Conservation (phyloP, 352 stramenopile genomes). For the Plasmopara viticola region DNA sequence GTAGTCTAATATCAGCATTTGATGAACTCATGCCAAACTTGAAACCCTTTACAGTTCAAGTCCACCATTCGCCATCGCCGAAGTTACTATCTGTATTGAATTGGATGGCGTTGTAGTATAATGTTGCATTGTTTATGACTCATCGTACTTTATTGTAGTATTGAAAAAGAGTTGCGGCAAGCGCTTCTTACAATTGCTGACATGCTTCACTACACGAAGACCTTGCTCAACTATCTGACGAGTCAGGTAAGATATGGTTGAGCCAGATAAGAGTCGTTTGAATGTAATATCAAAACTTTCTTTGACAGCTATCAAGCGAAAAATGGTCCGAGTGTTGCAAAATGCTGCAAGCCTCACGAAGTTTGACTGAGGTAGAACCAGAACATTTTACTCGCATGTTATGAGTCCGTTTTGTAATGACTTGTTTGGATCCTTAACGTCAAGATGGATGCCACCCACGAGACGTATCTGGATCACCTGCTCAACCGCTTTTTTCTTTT, state of each 20-base stretch:
- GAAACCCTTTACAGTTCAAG: conserved; percentile 40
- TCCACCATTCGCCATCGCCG: conserved; percentile 40
- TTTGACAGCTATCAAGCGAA: conserved; percentile 21
- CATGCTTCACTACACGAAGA: conserved; percentile 77
- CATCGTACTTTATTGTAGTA: conserved; percentile 14
- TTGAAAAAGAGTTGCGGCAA: conserved; percentile 34
- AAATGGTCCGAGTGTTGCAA: conserved; percentile 20
- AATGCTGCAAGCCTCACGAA: conserved; percentile 15
- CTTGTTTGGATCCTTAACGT: background rate
- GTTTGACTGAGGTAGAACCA: conserved; percentile 23
- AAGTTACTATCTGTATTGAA: conserved; percentile 42
- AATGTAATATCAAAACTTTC: background rate
- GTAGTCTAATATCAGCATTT: background rate
- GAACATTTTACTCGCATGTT: background rate
- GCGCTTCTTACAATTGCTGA: conserved; percentile 46
- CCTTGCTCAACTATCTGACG: conserved; percentile 58
- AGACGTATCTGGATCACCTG: conserved; percentile 55
- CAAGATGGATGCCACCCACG: conserved; percentile 57
- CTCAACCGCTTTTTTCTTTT: conserved; percentile 65
- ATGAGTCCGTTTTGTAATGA: background rate
- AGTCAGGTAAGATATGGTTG: conserved; percentile 42
- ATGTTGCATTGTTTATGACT: conserved; percentile 1
- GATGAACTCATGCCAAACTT: conserved; percentile 1
- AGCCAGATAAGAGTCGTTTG: background rate
- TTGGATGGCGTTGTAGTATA: background rate